Evolutionary conservation across 1,284 basidiomycete species (phyloP).

Genomic region (Fomitopsis palustris): DNA sequence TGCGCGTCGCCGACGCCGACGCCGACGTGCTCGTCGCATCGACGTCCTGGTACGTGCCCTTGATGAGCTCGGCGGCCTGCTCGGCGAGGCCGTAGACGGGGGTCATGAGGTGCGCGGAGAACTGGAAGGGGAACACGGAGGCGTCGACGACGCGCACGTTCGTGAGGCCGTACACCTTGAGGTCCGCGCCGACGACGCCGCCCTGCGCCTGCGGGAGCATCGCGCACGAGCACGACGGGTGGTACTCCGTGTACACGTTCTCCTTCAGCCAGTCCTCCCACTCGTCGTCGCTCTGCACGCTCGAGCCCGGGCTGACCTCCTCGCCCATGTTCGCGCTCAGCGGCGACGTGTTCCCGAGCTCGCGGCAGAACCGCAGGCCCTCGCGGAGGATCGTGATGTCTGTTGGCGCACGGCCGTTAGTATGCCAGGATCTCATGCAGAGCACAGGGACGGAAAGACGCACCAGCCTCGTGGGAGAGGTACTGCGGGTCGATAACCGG

Average conservation of each 20-base stretch:
- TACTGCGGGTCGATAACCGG: conserved; percentile 66
- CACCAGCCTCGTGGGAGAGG: conserved; percentile 47
- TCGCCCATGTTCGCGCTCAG: conserved; percentile 31
- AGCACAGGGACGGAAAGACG: conserved; percentile 8
- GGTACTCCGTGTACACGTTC: conserved; percentile 44
- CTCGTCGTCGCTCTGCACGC: conserved; percentile 39
- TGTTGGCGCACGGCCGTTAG: conserved; percentile 8
- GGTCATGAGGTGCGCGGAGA: conserved; percentile 49
- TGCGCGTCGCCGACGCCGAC: not conserved
- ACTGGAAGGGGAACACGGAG: conserved; percentile 51
- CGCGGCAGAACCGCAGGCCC: conserved; percentile 51
- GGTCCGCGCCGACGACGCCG: conserved; percentile 62
- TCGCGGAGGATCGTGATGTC: conserved; percentile 56
- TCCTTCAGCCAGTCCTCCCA: conserved; percentile 44
- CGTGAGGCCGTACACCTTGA: conserved; percentile 58
- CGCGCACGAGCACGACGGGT: conserved; percentile 58
- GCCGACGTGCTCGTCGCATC: not conserved
- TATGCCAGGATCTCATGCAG: not conserved
- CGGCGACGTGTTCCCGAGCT: conserved; percentile 38
- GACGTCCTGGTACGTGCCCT: conserved; percentile 4
- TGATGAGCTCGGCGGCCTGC: conserved; percentile 59
- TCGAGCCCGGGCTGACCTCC: conserved; percentile 38
- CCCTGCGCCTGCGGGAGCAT: conserved; percentile 62
- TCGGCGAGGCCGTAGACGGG: conserved; percentile 71
- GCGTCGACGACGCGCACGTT: conserved; percentile 24